Evolutionary conservation across 2,329 filamentous ascomycete species (phyloP).

Genomic region (Fusarium guadeloupense): DNA sequence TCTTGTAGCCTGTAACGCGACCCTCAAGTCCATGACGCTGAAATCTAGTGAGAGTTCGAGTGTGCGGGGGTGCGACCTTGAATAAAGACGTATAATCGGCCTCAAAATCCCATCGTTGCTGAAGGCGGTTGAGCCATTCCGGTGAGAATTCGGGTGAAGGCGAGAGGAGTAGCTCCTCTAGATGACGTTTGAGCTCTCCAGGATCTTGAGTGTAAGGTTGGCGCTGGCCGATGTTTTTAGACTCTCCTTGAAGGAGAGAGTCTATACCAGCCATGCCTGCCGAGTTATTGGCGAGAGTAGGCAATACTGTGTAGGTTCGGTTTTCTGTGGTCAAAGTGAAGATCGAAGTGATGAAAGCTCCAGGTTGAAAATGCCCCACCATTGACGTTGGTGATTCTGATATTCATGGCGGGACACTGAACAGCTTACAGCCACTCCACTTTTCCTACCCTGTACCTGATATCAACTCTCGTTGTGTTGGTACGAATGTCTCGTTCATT

Average conservation of each 20-base stretch:
- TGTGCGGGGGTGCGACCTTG: slow-evolving; percentile 87
- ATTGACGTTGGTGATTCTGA: slow-evolving; percentile 37
- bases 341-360: slow-evolving; percentile 30
- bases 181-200: slow-evolving; percentile 71
- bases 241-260: slow-evolving; percentile 43
- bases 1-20: slow-evolving; percentile 90
- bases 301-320: not conserved
- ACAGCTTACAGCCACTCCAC: slow-evolving; percentile 13
- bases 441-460: slow-evolving; percentile 15
- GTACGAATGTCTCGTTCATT: too few species aligned
- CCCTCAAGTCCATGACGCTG: slow-evolving; percentile 91
- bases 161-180: slow-evolving; percentile 81
- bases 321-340: not conserved
- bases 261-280: slow-evolving; percentile 49
- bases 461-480: too few species aligned
- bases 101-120: slow-evolving; percentile 87
- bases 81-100: slow-evolving; percentile 86
- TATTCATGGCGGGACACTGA: slow-evolving; percentile 16
- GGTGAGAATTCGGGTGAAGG: slow-evolving; percentile 82
- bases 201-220: slow-evolving; percentile 54
- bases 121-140: slow-evolving; percentile 87
- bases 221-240: slow-evolving; percentile 18
- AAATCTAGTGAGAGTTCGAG: slow-evolving; percentile 93
- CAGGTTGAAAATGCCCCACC: slow-evolving; percentile 38
- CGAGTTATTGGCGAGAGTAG: slow-evolving; percentile 1